Percentiles rank a stretch among this genome's conserved stretches.
Conservation (phyloP, 225 moss, liverwort and hornwort genomes). For the Polytrichum commune region DNA sequence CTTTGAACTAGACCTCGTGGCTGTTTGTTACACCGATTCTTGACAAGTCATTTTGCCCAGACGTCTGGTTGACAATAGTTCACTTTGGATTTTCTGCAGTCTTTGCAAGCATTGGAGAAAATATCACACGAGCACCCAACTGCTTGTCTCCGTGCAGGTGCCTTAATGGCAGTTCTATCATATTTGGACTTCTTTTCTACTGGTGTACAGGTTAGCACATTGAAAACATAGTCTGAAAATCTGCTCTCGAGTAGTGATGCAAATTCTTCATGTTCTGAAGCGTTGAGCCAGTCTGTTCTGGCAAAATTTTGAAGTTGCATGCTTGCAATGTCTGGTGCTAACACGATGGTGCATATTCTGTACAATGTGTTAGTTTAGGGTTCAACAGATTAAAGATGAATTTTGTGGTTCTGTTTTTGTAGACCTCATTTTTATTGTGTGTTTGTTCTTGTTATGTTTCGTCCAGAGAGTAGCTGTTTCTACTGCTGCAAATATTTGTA, state of each 20-base stretch:
- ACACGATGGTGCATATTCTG: too few relatives aligned
- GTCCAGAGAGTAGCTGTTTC: conserved; percentile 93
- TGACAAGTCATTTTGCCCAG: too few relatives aligned
- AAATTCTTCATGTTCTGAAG: too few relatives aligned
- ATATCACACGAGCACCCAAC: conserved; percentile 80
- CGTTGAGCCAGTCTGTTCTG: too few relatives aligned
- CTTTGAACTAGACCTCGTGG: background rate
- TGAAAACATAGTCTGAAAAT: background rate
- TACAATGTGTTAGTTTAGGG: too few relatives aligned
- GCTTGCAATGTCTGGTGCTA: too few relatives aligned
- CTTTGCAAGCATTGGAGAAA: conserved; percentile 73
- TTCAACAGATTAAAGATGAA: too few relatives aligned
- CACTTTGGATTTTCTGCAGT: conserved; percentile 32
- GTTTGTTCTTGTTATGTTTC: background rate
- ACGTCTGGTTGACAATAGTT: background rate
- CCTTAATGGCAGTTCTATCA: conserved; percentile 68
- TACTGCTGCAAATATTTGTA: conserved; percentile 96
- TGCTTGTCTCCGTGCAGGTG: conserved; percentile 71
- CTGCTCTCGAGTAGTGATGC: background rate
- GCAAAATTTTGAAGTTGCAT: too few relatives aligned
- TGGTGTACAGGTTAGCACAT: conserved; percentile 53
- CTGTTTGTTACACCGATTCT: background rate
- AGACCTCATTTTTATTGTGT: too few relatives aligned
- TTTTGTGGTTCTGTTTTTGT: too few relatives aligned
- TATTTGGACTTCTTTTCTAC: conserved; percentile 78